These are phyloP conservation scores for Grifola frondosa DNA, from an alignment of 1,284 basidiomycete genomes.

Conservation along the genomic window DNA sequence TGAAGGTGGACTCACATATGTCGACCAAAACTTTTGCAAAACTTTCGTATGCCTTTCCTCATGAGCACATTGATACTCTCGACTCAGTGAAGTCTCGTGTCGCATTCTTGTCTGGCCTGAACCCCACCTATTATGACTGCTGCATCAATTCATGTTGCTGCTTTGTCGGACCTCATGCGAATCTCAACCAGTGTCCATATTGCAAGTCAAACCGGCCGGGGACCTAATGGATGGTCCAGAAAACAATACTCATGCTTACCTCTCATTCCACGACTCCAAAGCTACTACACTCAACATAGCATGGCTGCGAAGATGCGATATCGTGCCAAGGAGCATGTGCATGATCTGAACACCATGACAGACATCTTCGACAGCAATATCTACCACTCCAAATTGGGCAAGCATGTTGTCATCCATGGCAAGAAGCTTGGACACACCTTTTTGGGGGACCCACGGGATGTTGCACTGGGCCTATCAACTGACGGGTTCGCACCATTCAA, in stretches of 20 bases:
- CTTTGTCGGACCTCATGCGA: constrained; percentile 27
- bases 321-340: constrained; percentile 16
- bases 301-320: constrained; percentile 21
- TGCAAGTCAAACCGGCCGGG: constrained; percentile 16
- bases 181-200: constrained; percentile 22
- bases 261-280: constrained; percentile 17
- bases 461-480: constrained; percentile 31
- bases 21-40: constrained; percentile 17
- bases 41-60: constrained; percentile 17
- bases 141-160: constrained; percentile 34
- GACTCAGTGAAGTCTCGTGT: constrained; percentile 6
- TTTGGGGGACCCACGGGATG: constrained; percentile 28
- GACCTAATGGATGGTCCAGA: constrained; percentile 5
- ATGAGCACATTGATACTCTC: constrained; percentile 9
- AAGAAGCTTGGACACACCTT: constrained; percentile 17
- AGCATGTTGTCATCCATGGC: constrained; percentile 15
- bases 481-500: constrained; percentile 43
- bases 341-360: constrained; percentile 10
- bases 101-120: constrained; percentile 29
- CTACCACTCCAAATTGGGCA: constrained; percentile 15
- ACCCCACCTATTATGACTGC: constrained; percentile 32
- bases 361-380: constrained; percentile 25
- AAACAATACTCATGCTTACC: constrained; percentile 19
- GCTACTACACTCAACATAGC: constrained; percentile 6
- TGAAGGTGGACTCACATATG: constrained; percentile 21